Evolutionary conservation across 192 early-diverging fungal species (phyloP).

Genomic region (Coemansia sp.): DNA sequence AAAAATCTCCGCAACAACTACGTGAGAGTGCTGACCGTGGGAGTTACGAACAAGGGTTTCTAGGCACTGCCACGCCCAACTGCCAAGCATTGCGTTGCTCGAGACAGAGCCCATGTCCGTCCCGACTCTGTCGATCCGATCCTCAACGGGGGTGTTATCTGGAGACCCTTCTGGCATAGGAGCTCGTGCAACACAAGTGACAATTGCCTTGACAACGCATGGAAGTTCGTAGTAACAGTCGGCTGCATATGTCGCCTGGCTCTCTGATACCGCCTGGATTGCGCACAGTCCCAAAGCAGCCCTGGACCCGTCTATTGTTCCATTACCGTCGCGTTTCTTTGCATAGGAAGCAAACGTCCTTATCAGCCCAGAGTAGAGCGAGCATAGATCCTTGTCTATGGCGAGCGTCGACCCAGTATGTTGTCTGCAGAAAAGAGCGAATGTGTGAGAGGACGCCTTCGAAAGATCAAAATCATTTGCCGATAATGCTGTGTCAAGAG

Average conservation of each 20-base stretch:
- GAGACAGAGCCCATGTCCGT: not conserved
- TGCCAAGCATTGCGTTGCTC: slow-evolving; percentile 19
- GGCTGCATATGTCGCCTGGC: slow-evolving; percentile 61
- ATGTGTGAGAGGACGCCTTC: slow-evolving; percentile 62
- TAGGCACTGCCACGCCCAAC: slow-evolving; percentile 41
- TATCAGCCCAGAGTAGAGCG: slow-evolving; percentile 60
- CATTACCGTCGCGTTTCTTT: slow-evolving; percentile 4
- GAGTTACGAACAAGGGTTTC: slow-evolving; percentile 37
- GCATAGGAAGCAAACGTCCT: slow-evolving; percentile 56
- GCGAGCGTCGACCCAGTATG: slow-evolving; percentile 70
- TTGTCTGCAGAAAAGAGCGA: slow-evolving; percentile 66
- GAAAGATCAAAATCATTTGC: slow-evolving; percentile 63
- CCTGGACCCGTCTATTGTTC: slow-evolving; percentile 8
- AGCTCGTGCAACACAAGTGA: slow-evolving; percentile 23
- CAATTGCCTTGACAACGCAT: slow-evolving; percentile 60
- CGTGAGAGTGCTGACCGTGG: slow-evolving; percentile 50
- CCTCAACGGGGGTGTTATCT: slow-evolving; percentile 2
- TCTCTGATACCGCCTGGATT: slow-evolving; percentile 62
- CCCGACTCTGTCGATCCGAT: slow-evolving; percentile 9
- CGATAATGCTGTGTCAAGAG: slow-evolving; percentile 62
- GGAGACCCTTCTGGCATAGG: slow-evolving; percentile 1
- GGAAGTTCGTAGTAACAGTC: slow-evolving; percentile 63
- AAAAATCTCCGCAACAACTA: slow-evolving; percentile 50
- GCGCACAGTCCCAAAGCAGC: slow-evolving; percentile 62
- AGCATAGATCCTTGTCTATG: slow-evolving; percentile 64